Evolutionary conservation across 75 land plant species (phyloP), one percentile per base, ranked within the genome.

Genomic region (Cunninghamia lanceolata): DNA sequence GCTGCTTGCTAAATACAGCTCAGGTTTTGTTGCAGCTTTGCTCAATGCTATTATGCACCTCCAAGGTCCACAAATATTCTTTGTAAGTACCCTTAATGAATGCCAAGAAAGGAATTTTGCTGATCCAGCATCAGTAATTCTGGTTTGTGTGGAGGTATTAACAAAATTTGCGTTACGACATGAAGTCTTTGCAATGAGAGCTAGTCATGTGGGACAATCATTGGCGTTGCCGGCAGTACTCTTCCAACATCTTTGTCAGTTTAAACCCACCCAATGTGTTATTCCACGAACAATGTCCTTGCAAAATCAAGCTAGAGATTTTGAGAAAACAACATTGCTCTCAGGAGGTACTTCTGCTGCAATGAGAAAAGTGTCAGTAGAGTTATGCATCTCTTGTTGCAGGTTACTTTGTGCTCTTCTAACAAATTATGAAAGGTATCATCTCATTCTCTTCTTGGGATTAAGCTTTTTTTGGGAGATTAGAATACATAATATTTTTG

Each of bases 351-450:
- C 35, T 32, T 40, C 3, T 81, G 56, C 46, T 86, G 68, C 89
- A 38, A 91, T 87, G 86, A 82, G 81, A 3, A 73, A 85, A 34
- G 87, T 93, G 59, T 85, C 92, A 34, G 88, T 93, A 15, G 86
- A 92, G 74, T 87, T 96, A 5, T 96, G 89, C 88, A 90, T 91
- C 88, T 93, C 93, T 68, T 93, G 94, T 86, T 96, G 98, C 88
- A 86, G 87, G 63, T 86, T 96, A 40, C 85, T 96, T 39, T 92
- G 88, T 87, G 91, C 91, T 36, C 87, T 91, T 86, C 54, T 96
- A 74, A 90, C 89, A 77, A 97, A 96, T 91, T 94, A 88, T 16
- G 88, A 87, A 74, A 88, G 91, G 97, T 95, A 91, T 77, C 15
- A 46, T 43, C 52, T 36, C 52, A 38, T 85, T 56, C 42, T 43